Conservation (phyloP, 345 rosid genomes). For the Xanthoceras sorbifolium region DNA sequence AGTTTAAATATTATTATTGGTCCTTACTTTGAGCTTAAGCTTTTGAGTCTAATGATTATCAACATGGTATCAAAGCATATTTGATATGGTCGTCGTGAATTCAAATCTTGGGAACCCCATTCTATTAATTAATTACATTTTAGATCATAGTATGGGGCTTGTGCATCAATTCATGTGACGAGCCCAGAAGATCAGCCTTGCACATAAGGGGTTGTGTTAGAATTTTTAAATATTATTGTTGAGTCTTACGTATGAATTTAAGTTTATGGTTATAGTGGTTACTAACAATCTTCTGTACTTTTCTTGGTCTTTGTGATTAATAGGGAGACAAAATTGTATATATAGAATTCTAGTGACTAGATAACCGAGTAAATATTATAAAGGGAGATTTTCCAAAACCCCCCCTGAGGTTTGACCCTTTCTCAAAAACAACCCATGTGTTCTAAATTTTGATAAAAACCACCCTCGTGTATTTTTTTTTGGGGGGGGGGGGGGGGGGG, state of each 20-base stretch:
- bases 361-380: not conserved
- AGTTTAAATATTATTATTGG: not conserved
- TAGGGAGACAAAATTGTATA: not conserved
- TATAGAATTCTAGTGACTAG: constrained; percentile 7
- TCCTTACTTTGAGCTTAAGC: not conserved
- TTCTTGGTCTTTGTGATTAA: not conserved
- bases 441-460: no score
- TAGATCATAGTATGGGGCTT: not conserved
- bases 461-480: no score
- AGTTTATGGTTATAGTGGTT: not conserved
- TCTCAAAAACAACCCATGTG: no score
- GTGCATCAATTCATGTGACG: not conserved
- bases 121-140: not conserved
- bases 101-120: not conserved
- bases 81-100: not conserved
- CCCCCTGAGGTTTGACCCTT: no score
- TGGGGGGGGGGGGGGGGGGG: no score
- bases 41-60: not conserved
- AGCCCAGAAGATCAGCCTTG: not conserved
- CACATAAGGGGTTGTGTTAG: not conserved
- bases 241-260: not conserved
- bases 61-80: not conserved
- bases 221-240: not conserved
- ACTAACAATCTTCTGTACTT: not conserved
- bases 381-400: no score